Evolutionary conservation across 202 grass and related monocot species (phyloP).

Genomic region (Panicum virgatum): DNA sequence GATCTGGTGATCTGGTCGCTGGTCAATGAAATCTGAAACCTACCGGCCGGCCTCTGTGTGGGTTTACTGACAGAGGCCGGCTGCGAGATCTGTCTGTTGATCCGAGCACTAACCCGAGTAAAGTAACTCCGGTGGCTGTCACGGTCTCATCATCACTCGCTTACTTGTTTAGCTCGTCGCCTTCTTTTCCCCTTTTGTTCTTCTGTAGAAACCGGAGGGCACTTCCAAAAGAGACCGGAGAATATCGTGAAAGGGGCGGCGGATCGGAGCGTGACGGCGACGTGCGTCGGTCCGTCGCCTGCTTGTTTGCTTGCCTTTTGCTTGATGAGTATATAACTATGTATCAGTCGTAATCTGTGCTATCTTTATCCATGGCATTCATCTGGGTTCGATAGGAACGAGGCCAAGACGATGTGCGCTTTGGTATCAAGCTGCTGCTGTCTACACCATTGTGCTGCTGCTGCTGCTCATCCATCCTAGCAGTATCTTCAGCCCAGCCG

Average conservation of each 20-base stretch:
- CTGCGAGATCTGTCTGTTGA: constrained; percentile 7
- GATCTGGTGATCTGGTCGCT: constrained; percentile 9
- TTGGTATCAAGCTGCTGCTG: not conserved
- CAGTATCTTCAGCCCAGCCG: not conserved
- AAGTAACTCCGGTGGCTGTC: constrained; percentile 28
- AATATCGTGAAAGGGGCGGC: constrained; percentile 13
- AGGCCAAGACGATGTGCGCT: not conserved
- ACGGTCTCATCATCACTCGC: constrained; percentile 22
- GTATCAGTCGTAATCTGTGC: not conserved
- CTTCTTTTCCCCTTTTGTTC: not conserved
- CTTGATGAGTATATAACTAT: not conserved
- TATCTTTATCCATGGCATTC: not conserved
- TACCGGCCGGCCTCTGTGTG: not conserved
- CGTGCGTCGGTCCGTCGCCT: not conserved
- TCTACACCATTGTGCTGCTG: not conserved
- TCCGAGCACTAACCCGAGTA: constrained; percentile 28
- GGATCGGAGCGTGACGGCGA: constrained; percentile 20
- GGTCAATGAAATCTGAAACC: constrained; percentile 33
- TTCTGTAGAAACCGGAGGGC: constrained; percentile 30
- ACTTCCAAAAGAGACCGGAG: constrained; percentile 26
- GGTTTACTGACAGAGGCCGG: constrained; percentile 6
- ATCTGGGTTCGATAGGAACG: not conserved
- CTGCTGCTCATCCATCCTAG: not conserved
- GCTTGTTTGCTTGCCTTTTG: not conserved
- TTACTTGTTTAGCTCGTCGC: not conserved